phyloP scores from a whole-genome alignment of 805 yeast species.

The Barnettozyma sp. region DNA sequence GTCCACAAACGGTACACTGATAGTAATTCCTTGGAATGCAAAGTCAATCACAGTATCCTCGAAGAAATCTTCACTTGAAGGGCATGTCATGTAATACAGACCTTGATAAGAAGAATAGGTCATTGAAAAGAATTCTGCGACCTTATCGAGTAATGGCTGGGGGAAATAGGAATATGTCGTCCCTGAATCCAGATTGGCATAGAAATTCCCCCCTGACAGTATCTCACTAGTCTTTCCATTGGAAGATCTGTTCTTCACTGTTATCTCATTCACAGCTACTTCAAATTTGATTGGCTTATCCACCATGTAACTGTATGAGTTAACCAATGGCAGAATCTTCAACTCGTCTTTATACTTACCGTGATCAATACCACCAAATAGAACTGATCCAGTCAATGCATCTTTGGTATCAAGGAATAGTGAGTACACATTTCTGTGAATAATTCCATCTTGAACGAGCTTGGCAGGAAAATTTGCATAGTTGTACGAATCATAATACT shows the following conservation, averaged over 20 bases:
- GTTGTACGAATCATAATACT: slow-evolving; percentile 23
- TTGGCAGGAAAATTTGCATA: slow-evolving; percentile 65
- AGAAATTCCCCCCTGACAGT: slow-evolving; percentile 5
- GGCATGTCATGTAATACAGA: slow-evolving; percentile 43
- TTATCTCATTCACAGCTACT: slow-evolving; percentile 32
- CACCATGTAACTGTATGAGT: slow-evolving; percentile 27
- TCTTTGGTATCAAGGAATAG: slow-evolving; percentile 44
- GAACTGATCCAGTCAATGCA: slow-evolving; percentile 42
- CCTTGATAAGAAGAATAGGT: slow-evolving; percentile 34
- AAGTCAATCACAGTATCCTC: slow-evolving; percentile 17
- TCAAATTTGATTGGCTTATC: slow-evolving; percentile 39
- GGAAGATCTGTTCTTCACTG: neutral
- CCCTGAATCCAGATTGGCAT: slow-evolving; percentile 40
- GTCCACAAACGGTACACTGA: slow-evolving; percentile 41
- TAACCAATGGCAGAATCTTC: slow-evolving; percentile 39
- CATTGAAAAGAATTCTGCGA: slow-evolving; percentile 38
- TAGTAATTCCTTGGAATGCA: slow-evolving; percentile 48
- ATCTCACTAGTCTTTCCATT: slow-evolving; percentile 1
- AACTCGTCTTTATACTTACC: slow-evolving; percentile 51
- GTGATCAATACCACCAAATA: slow-evolving; percentile 70
- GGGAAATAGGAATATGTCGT: slow-evolving; percentile 42
- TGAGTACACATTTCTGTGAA: slow-evolving; percentile 51
- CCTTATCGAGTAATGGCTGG: slow-evolving; percentile 23
- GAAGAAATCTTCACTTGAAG: slow-evolving; percentile 14
- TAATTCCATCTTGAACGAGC: slow-evolving; percentile 51